Evolutionary conservation across 169 alveolate species (phyloP).

Genomic region (Cryptosporidium bovis): DNA sequence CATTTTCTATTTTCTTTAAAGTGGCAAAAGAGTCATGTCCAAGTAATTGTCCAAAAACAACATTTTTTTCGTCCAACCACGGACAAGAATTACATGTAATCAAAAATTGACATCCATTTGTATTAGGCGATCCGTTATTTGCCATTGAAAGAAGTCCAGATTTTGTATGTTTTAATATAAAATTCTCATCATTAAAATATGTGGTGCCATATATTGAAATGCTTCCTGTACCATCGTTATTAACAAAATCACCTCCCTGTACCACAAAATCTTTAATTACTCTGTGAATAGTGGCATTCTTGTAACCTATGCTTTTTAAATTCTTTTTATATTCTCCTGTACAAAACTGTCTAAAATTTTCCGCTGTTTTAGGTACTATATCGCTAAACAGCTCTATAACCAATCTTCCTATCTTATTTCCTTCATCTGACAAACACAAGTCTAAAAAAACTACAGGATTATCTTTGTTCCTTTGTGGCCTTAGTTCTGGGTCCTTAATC

Average conservation of each 20-base stretch:
- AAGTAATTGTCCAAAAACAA: slow-evolving; percentile 91
- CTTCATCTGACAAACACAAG: slow-evolving; percentile 85
- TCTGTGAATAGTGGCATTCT: slow-evolving; percentile 92
- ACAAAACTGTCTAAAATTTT: slow-evolving; percentile 97
- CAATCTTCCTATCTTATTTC: slow-evolving; percentile 89
- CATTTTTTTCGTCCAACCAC: slow-evolving; percentile 97
- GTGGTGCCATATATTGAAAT: slow-evolving; percentile 91
- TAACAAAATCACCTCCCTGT: slow-evolving; percentile 97
- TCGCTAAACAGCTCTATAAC: slow-evolving; percentile 94
- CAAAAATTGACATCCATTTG: slow-evolving; percentile 96
- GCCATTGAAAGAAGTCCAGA: slow-evolving; percentile 91
- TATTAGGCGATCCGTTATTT: slow-evolving; percentile 91
- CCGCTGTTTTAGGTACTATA: slow-evolving; percentile 96
- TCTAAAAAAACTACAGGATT: slow-evolving; percentile 93
- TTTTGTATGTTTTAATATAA: slow-evolving; percentile 88
- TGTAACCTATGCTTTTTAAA: slow-evolving; percentile 93
- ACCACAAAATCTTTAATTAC: slow-evolving; percentile 95
- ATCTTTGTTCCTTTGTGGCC: slow-evolving; percentile 78
- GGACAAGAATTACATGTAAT: slow-evolving; percentile 94
- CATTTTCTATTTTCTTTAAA: slow-evolving; percentile 86
- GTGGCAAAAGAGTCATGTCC: slow-evolving; percentile 85
- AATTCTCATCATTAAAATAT: slow-evolving; percentile 93
- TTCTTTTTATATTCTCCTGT: slow-evolving; percentile 93
- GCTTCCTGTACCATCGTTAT: slow-evolving; percentile 96
- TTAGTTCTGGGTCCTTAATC: slow-evolving; percentile 59